phyloP scores from a whole-genome alignment of 257 asterid genomes.

The Pogostemon cablin region DNA sequence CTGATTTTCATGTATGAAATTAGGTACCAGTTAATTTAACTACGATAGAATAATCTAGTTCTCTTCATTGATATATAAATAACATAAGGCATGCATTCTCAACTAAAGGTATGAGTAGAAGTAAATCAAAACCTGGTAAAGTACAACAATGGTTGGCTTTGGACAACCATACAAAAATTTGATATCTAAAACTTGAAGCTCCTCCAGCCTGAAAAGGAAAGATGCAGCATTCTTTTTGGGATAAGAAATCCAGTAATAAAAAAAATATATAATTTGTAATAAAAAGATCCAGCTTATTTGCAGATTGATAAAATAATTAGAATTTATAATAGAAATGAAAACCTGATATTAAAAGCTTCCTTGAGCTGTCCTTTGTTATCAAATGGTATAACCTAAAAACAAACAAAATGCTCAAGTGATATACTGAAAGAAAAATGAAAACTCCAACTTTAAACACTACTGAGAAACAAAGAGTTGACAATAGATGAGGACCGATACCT shows the following conservation, averaged over 20 bases:
- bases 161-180: conserved; percentile 88
- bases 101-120: conserved; percentile 10
- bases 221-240: conserved; percentile 15
- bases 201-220: conserved; percentile 73
- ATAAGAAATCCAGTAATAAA: conserved; percentile 18
- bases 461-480: conserved; percentile 2
- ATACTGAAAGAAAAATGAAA: background rate
- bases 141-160: conserved; percentile 89
- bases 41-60: conserved; percentile 1
- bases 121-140: conserved; percentile 69
- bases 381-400: conserved; percentile 80
- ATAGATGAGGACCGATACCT: conserved; percentile 49
- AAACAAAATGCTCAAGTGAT: conserved; percentile 25
- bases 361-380: conserved; percentile 90
- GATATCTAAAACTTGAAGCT: conserved; percentile 95
- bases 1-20: conserved; percentile 14
- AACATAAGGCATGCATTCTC: conserved; percentile 15
- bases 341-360: conserved; percentile 95
- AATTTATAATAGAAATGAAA: conserved; percentile 19
- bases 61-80: background rate
- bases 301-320: conserved; percentile 3
- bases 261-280: background rate
- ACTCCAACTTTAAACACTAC: conserved; percentile 4
- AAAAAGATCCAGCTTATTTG: conserved; percentile 3
- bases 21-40: conserved; percentile 4